Evolutionary conservation across 768 basidiomycete genomes (phyloP).

Genomic region (Lactarius sp.): DNA sequence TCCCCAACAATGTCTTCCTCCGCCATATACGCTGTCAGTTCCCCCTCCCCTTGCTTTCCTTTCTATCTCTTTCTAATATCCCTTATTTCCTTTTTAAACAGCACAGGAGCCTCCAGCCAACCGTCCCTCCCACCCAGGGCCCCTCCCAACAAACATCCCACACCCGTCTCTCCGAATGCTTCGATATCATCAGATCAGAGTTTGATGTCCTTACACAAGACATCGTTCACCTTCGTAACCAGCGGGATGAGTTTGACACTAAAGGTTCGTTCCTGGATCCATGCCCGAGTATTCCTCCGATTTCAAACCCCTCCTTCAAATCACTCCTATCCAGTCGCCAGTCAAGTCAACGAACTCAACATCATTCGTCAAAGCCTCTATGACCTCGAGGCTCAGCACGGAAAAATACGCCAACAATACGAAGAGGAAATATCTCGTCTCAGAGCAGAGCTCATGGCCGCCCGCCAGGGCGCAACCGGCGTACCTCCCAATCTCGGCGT

Average conservation of each 20-base stretch:
- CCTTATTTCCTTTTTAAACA: slow-evolving; percentile 22
- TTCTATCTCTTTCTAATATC: background rate
- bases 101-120: slow-evolving; percentile 42
- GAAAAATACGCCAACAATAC: slow-evolving; percentile 79
- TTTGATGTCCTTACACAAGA: slow-evolving; percentile 74
- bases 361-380: slow-evolving; percentile 87
- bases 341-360: slow-evolving; percentile 86
- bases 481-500: slow-evolving; percentile 28
- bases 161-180: slow-evolving; percentile 62
- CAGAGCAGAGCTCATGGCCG: slow-evolving; percentile 58
- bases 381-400: slow-evolving; percentile 86
- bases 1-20: slow-evolving; percentile 29
- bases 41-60: background rate
- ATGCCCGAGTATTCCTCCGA: slow-evolving; percentile 3
- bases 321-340: slow-evolving; percentile 45
- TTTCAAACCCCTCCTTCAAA: background rate
- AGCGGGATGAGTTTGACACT: slow-evolving; percentile 85
- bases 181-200: slow-evolving; percentile 80
- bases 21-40: slow-evolving; percentile 30
- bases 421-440: slow-evolving; percentile 78
- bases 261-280: slow-evolving; percentile 56
- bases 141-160: slow-evolving; percentile 30
- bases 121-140: slow-evolving; percentile 36
- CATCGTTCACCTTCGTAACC: slow-evolving; percentile 57
- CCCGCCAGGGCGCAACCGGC: slow-evolving; percentile 37